Evolutionary conservation across 2,329 filamentous ascomycete genomes (phyloP).

Genomic region (Sclerotinia spermophila): DNA sequence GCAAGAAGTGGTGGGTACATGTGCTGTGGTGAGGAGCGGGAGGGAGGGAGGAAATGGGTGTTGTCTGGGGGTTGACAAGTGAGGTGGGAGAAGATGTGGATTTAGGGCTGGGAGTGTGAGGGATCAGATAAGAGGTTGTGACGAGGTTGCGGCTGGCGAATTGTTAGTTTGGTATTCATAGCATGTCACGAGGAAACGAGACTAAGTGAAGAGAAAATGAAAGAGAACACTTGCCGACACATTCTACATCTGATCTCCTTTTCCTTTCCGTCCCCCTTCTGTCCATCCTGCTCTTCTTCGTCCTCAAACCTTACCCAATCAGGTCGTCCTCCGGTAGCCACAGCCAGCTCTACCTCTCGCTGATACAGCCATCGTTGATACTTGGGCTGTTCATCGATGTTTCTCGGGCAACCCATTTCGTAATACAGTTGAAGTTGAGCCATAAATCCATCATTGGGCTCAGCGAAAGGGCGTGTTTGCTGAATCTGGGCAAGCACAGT

Average conservation of each 20-base stretch:
- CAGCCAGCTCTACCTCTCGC: conserved; percentile 60
- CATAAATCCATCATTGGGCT: conserved; percentile 92
- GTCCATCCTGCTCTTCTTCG: conserved; percentile 45
- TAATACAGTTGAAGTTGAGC: conserved; percentile 82
- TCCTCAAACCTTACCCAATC: conserved; percentile 79
- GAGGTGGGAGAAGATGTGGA: conserved; percentile 28
- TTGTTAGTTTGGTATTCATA: background rate
- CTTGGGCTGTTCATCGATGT: conserved; percentile 63
- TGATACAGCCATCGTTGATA: conserved; percentile 79
- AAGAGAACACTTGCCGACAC: conserved; percentile 57
- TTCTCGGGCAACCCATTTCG: conserved; percentile 74
- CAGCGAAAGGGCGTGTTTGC: conserved; percentile 69
- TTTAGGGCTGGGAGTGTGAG: conserved; percentile 44
- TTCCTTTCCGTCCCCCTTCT: conserved; percentile 23
- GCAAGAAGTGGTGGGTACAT: conserved; percentile 87
- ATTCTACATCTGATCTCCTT: conserved; percentile 80
- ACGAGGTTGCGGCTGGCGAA: conserved; percentile 49
- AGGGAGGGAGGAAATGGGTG: conserved; percentile 32
- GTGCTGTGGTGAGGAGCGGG: conserved; percentile 33
- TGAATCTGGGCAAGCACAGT: conserved; percentile 68
- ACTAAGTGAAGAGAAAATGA: background rate
- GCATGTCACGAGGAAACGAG: background rate
- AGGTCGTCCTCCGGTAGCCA: conserved; percentile 75
- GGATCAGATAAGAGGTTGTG: conserved; percentile 56
- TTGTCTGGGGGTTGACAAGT: conserved; percentile 20